Base-by-base conservation (phyloP, 768 basidiomycete species). In the Boletus tomentosulus region DNA sequence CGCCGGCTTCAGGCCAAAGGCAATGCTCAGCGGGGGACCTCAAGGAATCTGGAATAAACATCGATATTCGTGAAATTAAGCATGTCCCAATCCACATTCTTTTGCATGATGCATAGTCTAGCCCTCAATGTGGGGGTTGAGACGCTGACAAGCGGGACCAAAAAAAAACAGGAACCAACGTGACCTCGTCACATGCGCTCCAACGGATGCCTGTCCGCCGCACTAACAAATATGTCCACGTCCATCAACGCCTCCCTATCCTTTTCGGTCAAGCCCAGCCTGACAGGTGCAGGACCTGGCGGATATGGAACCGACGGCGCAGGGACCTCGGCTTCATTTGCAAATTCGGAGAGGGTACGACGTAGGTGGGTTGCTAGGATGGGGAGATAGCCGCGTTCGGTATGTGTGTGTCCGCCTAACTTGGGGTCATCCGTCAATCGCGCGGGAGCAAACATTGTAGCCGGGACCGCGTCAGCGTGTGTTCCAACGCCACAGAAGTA, bases 321-420 rank as follows among this genome's bases (percentile, higher is more conserved):
- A 53, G 46, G 10, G 45, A 48, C 22, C 1, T 24, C 51, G 15
- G 48, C 22, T 45, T 51, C 65, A 59, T 70, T 68, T 37, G 59
- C 66, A 61, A 70, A 62, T 62, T 63, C 66, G 27, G 60, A 11
- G 57, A 70, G 64, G 61, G 69, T 55, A 89, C 73, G 67, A 85
- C 81, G 46, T 65, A 98, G 75, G 70, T 83, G 85, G 12, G 74
- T 70, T 37, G 85, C 85, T 31, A 98, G 80, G 24, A 82, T 74
- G 16, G 85, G 82, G 51, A 98, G 85, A 72, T 92, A 98, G 0
- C 92, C 92, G 31, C 95, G 88, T 73, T 98, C 96, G 42, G 95
- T 95, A 71, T 94, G 94, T 15, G 92, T 89, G 72, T 98, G 96
- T 16, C 91, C 91, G 66, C 88, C 89, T 91, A 59, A 28, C 19